phyloP scores from a whole-genome alignment of 1,139 yeast genomes.

The Candida sanyaensis region DNA sequence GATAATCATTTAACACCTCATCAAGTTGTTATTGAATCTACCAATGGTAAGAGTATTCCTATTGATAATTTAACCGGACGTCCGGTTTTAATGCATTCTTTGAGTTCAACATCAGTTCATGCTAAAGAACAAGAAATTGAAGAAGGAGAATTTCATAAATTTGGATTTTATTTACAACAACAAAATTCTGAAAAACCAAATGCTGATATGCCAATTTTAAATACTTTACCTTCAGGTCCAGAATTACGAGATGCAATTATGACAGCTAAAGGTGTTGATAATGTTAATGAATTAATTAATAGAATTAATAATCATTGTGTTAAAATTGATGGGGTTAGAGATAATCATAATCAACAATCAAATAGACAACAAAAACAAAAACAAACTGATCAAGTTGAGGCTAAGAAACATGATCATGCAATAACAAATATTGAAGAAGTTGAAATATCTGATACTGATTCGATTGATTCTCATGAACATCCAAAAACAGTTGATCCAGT shows the following conservation, averaged over 20 bases:
- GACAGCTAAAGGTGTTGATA: constrained; percentile 74
- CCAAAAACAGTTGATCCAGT: constrained; percentile 33
- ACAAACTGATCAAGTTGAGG: constrained; percentile 1
- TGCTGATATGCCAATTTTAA: constrained; percentile 32
- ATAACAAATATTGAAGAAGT: constrained; percentile 5
- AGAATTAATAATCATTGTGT: constrained; percentile 58
- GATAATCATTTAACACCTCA: constrained; percentile 55
- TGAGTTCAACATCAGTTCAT: constrained; percentile 65
- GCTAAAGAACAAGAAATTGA: constrained; percentile 82
- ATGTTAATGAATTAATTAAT: constrained; percentile 68
- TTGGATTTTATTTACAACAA: constrained; percentile 76
- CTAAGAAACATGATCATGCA: constrained; percentile 1
- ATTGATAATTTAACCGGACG: constrained; percentile 71
- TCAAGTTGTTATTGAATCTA: constrained; percentile 63
- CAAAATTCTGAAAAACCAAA: constrained; percentile 19
- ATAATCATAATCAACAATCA: constrained; percentile 1
- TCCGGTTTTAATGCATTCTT: constrained; percentile 63
- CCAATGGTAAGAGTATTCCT: constrained; percentile 55
- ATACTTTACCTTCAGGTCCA: constrained; percentile 67
- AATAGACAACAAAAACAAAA: not conserved
- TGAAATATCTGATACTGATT: constrained; percentile 16
- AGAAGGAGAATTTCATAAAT: constrained; percentile 88
- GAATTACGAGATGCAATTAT: constrained; percentile 77
- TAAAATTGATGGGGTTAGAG: constrained; percentile 38
- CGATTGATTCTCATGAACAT: constrained; percentile 22